These are phyloP conservation scores for Skeletonema marinoi DNA, from an alignment of 108 stramenopile genomes.

Conservation along the genomic window DNA sequence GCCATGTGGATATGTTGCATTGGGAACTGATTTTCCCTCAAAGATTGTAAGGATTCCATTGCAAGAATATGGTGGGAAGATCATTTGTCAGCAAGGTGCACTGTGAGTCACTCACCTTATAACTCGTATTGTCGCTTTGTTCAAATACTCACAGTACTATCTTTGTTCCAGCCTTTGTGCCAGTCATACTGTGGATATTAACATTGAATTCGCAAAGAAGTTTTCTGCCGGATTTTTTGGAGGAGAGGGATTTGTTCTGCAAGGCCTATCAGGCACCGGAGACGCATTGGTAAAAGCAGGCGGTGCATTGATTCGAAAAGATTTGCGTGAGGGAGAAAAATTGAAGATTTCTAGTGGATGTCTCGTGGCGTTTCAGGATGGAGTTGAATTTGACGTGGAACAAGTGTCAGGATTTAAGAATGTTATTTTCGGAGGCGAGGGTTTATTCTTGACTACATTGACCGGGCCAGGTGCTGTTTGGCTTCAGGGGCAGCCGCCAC, in stretches of 20 bases:
- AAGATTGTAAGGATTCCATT: constrained; percentile 80
- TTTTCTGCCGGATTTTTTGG: constrained; percentile 87
- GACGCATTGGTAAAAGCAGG: constrained; percentile 89
- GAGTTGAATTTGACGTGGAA: constrained; percentile 81
- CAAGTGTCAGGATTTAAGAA: constrained; percentile 85
- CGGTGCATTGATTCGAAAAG: constrained; percentile 60
- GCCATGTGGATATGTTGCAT: constrained; percentile 62
- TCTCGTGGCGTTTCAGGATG: constrained; percentile 77
- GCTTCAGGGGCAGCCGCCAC: constrained; percentile 91
- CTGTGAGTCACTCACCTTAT: constrained; percentile 10
- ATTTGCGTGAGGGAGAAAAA: constrained; percentile 76
- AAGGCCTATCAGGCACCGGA: constrained; percentile 74
- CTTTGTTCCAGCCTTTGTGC: constrained; percentile 47
- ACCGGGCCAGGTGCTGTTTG: constrained; percentile 80
- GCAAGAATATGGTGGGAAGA: constrained; percentile 66
- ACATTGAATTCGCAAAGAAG: constrained; percentile 80
- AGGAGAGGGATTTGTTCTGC: constrained; percentile 91
- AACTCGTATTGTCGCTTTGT: too few species aligned
- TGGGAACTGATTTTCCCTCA: constrained; percentile 88
- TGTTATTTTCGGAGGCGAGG: constrained; percentile 91
- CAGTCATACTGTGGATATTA: constrained; percentile 76
- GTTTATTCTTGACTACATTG: constrained; percentile 84
- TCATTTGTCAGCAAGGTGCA: constrained; percentile 86
- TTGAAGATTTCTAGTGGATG: constrained; percentile 81
- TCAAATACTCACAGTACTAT: too few species aligned